Percentiles rank a stretch among this genome's conserved stretches.
These are phyloP conservation scores for Xylaria longipes DNA, from an alignment of 495 filamentous ascomycete species.

Conservation along the genomic window DNA sequence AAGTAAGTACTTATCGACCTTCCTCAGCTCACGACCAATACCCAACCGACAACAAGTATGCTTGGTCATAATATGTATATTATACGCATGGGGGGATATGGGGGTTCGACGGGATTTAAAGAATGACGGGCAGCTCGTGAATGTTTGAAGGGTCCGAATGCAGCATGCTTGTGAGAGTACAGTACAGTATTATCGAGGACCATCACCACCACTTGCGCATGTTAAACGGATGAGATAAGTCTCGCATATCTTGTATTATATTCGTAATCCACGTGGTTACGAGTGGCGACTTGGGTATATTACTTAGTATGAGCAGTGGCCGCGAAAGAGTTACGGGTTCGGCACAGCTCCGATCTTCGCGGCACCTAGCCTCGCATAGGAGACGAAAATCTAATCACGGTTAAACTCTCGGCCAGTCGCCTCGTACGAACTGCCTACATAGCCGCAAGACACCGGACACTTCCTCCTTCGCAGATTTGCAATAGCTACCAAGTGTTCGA, in stretches of 20 bases:
- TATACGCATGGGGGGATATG: constrained; percentile 11
- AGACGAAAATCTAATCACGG: constrained; percentile 8
- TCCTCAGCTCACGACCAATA: neutral
- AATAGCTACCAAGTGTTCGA: neutral
- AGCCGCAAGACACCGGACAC: neutral
- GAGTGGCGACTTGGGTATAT: neutral
- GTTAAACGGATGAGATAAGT: neutral
- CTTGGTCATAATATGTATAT: constrained; percentile 5
- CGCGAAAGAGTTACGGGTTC: neutral
- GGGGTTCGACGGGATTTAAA: constrained; percentile 6
- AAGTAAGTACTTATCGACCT: constrained; percentile 10
- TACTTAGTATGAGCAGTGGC: neutral
- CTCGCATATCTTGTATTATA: neutral
- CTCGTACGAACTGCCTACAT: neutral
- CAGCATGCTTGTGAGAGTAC: neutral
- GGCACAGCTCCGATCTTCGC: neutral
- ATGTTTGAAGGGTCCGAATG: neutral
- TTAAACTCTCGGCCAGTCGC: neutral
- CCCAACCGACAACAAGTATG: neutral
- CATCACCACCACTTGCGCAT: neutral
- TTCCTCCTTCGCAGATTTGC: neutral
- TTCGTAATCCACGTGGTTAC: neutral
- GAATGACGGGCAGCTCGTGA: neutral
- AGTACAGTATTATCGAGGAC: neutral
- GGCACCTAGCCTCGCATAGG: neutral